Percentiles rank a stretch among this genome's conserved stretches.
Evolutionary conservation across 2,329 filamentous ascomycete genomes (phyloP).

Genomic region (Fusarium beomiforme): DNA sequence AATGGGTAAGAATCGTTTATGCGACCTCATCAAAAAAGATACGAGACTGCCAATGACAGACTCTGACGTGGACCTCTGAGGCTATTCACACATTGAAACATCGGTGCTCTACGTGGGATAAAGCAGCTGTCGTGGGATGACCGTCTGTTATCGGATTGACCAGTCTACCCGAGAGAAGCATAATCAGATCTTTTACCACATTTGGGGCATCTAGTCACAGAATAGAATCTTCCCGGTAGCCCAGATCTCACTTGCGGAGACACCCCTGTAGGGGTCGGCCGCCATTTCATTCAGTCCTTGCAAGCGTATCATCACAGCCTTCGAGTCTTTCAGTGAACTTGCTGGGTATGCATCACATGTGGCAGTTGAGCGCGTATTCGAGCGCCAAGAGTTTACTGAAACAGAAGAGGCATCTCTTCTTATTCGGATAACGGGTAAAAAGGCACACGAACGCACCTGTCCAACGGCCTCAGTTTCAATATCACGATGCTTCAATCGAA

Average conservation of each 20-base stretch:
- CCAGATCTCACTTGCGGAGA: conserved; percentile 18
- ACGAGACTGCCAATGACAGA: conserved; percentile 7
- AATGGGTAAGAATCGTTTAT: background rate
- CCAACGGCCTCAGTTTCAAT: conserved; percentile 14
- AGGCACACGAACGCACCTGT: background rate
- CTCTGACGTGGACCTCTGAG: background rate
- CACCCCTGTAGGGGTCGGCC: conserved; percentile 32
- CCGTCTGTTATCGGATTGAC: conserved; percentile 12
- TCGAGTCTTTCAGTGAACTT: background rate
- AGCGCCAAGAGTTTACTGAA: conserved; percentile 2
- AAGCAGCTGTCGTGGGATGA: background rate
- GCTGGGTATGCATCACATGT: background rate
- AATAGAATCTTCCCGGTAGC: background rate
- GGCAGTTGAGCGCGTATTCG: conserved; percentile 5
- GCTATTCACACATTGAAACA: conserved; percentile 8
- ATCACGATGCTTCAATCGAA: conserved; percentile 10
- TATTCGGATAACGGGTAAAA: background rate
- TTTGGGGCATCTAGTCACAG: background rate
- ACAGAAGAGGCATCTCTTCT: background rate
- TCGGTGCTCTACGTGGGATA: conserved; percentile 20
- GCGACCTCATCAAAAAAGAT: conserved; percentile 19
- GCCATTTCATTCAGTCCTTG: conserved; percentile 17
- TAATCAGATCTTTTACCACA: background rate
- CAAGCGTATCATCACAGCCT: background rate
- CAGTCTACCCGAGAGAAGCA: conserved; percentile 11